phyloP scores from a whole-genome alignment of 2,329 filamentous ascomycete genomes.

The Venturia effusa region DNA sequence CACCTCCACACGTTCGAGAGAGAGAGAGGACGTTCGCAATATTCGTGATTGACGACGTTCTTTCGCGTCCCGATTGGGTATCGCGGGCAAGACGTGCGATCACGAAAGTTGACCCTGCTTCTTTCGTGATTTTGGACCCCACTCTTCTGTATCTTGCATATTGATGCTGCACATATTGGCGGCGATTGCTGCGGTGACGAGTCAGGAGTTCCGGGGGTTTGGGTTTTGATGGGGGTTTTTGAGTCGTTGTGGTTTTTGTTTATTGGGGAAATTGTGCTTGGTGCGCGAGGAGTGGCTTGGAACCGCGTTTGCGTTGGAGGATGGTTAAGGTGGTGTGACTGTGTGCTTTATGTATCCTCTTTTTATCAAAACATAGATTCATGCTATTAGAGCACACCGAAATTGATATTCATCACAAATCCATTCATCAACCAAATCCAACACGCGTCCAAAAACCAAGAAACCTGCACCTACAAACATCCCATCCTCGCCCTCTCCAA shows the following conservation, averaged over 20 bases:
- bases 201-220: background rate
- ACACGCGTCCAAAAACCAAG: too few relatives aligned
- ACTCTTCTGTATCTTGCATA: background rate
- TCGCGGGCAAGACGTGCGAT: background rate
- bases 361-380: too few relatives aligned
- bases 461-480: too few relatives aligned
- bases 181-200: background rate
- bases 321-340: too few relatives aligned
- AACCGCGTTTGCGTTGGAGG: too few relatives aligned
- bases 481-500: background rate
- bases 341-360: too few relatives aligned
- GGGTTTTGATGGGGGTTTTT: background rate
- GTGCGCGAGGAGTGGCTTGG: too few relatives aligned
- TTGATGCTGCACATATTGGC: too few relatives aligned
- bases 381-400: too few relatives aligned
- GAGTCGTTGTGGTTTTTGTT: background rate
- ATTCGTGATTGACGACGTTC: background rate
- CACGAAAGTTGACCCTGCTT: background rate
- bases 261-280: background rate
- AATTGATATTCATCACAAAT: too few relatives aligned
- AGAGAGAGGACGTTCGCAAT: background rate
- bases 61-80: background rate
- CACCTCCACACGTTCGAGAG: background rate
- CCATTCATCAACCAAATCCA: too few relatives aligned
- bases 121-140: conserved; percentile 7